Base-by-base conservation (phyloP, 2,329 filamentous ascomycete species). In the Monosporascus sp. region DNA sequence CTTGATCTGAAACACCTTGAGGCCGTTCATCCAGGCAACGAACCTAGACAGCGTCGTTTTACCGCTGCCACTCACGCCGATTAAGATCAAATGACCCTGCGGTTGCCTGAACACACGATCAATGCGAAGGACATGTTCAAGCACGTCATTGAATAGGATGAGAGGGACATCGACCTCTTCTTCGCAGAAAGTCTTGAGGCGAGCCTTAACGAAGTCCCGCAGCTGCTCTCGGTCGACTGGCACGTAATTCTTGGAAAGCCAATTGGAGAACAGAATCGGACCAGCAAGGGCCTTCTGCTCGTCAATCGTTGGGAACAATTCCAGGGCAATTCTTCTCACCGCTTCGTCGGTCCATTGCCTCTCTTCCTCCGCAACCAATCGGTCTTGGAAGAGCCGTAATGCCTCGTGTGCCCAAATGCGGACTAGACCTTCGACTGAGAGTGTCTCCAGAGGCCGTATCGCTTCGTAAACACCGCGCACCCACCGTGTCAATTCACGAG, bases 1-100 rank as follows among this genome's bases (percentile, higher is more conserved):
- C 79, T 99, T 99, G 81, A 99, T 99, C 75, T 99, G 94, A 81
- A 97, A 99, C 41, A 99, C 92, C 69, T 93, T 96, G 56, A 99
- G 80, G 55, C 95, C 95, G 66, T 99, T 99, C 94, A 99, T 99
- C 94, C 94, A 99, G 47, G 94, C 94, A 56, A 99, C 94, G 60
- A 99, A 99, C 53, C 95, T 88, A 34, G 95, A 97, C 14, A 99
- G 76, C 0, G 94, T 99, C 4, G 94, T 99, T 78, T 99, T 99
- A 73, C 94, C 94, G 77, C 91, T 96, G 61, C 94, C 95, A 69
- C 94, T 99, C 52, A 99, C 94, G 76, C 94, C 94, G 64, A 99
- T 99, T 53, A 99, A 81, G 61, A 99, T 99, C 57, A 99, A 80
- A 80, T 99, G 94, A 52, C 94, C 94, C 70, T 99, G 94, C 1